Evolutionary conservation across 441 rosid genomes (phyloP), one percentile per base, ranked within the genome.

Genomic region (Flueggea neowawraea): DNA sequence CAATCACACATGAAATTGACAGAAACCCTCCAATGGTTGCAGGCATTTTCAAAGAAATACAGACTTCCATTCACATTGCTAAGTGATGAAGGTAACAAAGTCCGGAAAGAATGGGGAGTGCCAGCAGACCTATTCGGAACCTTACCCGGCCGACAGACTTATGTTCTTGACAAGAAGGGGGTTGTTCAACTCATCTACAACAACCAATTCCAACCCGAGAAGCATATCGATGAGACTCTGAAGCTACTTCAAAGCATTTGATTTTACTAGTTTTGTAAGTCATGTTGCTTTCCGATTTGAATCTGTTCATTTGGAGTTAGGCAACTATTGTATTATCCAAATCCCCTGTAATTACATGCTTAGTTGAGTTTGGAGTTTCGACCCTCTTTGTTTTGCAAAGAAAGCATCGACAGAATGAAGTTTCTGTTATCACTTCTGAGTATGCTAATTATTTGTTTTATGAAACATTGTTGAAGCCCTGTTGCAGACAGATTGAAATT

Each of bases 141-240:
- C 13, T 77, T 94, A 76, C 97, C 98, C 2, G 98, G 98, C 57
- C 85, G 98, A 84, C 85, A 94, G 75, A 94, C 98, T 10, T 94
- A 94, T 10, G 95, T 94, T 52, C 91, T 94, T 12, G 96, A 94
- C 86, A 94, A 90, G 81, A 87, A 82, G 0, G 98, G 97, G 10
- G 82, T 77, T 31, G 94, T 94, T 63, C 95, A 90, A 63, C 96
- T 87, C 67, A 77, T 90, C 77, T 94, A 94, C 84, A 94, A 94
- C 72, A 94, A 94, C 77, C 97, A 94, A 77, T 94, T 94, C 83
- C 98, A 94, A 72, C 98, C 98, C 0, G 98, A 94, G 81, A 94
- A 94, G 80, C 98, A 94, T 68, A 84, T 94, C 12, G 96, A 88
- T 16, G 98, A 94, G 85, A 94, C 98, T 69, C 74, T 94, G 70